Percentiles rank a stretch among this genome's conserved stretches.
phyloP scores from a whole-genome alignment of 2,329 filamentous ascomycete genomes.

The Kalmusia sp. region DNA sequence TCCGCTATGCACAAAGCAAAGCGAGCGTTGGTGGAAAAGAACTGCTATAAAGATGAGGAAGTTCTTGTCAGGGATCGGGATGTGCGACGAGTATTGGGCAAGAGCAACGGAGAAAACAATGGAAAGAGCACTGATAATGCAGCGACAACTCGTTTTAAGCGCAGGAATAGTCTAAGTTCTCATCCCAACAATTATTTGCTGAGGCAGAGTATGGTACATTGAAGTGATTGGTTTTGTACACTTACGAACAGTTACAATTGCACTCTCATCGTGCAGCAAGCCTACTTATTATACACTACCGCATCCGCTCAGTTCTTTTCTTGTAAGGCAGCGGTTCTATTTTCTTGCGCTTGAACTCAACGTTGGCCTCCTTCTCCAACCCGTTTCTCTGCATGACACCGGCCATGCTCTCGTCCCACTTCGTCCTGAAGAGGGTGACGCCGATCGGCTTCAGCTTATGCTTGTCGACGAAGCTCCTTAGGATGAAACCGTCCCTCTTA shows the following conservation, averaged over 20 bases:
- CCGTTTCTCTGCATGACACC: slow-evolving; percentile 83
- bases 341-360: slow-evolving; percentile 85
- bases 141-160: not conserved
- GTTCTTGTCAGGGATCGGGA: not conserved
- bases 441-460: slow-evolving; percentile 76
- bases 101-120: not conserved
- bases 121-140: not conserved
- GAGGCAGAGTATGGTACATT: slow-evolving; percentile 18
- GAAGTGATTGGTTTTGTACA: slow-evolving; percentile 22
- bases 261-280: slow-evolving; percentile 8
- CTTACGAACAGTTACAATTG: slow-evolving; percentile 22
- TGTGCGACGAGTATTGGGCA: not conserved
- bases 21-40: not conserved
- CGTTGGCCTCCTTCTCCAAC: slow-evolving; percentile 72
- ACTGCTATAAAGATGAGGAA: not conserved
- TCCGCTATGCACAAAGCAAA: not conserved
- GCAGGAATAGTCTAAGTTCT: not conserved
- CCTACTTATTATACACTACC: slow-evolving; percentile 37
- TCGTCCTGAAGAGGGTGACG: slow-evolving; percentile 83
- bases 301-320: slow-evolving; percentile 60
- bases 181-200: not conserved
- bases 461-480: slow-evolving; percentile 77
- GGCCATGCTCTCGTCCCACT: slow-evolving; percentile 90
- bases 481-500: slow-evolving; percentile 73
- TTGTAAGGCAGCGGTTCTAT: slow-evolving; percentile 72